Conservation (phyloP, 306 rosid genomes). For the Senna tora region DNA sequence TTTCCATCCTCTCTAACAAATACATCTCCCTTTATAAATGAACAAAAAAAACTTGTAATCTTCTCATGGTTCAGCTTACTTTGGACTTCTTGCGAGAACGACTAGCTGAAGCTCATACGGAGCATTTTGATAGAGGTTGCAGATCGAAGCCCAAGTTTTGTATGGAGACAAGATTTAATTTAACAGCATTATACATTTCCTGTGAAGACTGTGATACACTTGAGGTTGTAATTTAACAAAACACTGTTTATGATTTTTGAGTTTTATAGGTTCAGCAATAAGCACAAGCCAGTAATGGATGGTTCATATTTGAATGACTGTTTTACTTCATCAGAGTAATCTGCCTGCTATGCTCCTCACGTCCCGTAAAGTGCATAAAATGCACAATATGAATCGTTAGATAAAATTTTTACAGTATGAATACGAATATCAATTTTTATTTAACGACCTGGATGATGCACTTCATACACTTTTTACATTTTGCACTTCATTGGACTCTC, state of each 20-base stretch:
- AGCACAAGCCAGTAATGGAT: background rate
- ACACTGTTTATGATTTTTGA: background rate
- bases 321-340: background rate
- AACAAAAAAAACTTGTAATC: background rate
- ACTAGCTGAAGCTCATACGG: constrained; percentile 70
- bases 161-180: constrained; percentile 62
- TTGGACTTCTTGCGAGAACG: constrained; percentile 63
- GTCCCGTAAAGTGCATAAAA: no score
- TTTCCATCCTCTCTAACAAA: background rate
- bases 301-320: background rate
- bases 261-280: constrained; percentile 3
- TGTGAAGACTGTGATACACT: constrained; percentile 71
- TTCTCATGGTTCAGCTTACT: constrained; percentile 57
- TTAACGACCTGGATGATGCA: no score
- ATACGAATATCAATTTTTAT: no score
- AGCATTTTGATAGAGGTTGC: constrained; percentile 82
- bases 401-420: no score
- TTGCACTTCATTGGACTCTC: no score
- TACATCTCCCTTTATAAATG: background rate
- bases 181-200: constrained; percentile 75
- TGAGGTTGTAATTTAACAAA: constrained; percentile 67
- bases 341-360: no score
- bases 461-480: no score
- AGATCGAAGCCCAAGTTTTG: constrained; percentile 68
- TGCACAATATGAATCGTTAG: no score